These are phyloP conservation scores for Elsinoe perseae DNA, from an alignment of 2,329 filamentous ascomycete species.

Conservation along the genomic window DNA sequence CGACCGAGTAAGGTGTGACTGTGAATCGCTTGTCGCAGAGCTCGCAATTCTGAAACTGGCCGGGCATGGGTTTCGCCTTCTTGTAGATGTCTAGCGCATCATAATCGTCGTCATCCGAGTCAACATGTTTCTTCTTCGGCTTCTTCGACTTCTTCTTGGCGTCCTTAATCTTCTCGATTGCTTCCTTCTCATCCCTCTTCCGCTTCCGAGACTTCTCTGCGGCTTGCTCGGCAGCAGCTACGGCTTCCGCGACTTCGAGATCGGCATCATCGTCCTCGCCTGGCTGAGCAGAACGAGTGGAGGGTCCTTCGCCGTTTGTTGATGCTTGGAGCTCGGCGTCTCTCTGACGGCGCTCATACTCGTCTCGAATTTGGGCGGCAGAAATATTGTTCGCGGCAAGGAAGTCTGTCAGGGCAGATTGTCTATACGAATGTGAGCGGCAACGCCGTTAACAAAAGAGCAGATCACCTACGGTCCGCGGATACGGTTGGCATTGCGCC, in stretches of 20 bases:
- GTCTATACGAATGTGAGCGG: no score
- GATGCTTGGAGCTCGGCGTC: constrained; percentile 39
- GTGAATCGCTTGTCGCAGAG: constrained; percentile 82
- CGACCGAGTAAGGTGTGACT: constrained; percentile 80
- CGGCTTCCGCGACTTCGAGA: constrained; percentile 36
- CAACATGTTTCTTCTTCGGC: constrained; percentile 38
- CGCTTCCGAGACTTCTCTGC: constrained; percentile 46
- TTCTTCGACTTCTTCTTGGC: constrained; percentile 39
- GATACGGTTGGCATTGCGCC: constrained; percentile 40
- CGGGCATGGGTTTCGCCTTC: constrained; percentile 57
- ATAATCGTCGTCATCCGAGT: constrained; percentile 41
- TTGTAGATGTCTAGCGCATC: constrained; percentile 46
- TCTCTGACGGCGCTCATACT: constrained; percentile 48
- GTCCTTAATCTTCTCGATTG: constrained; percentile 32
- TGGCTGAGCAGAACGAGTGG: constrained; percentile 27
- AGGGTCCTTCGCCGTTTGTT: constrained; percentile 32
- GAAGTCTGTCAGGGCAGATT: constrained; percentile 61
- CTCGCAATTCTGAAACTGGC: constrained; percentile 83
- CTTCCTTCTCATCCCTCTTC: constrained; percentile 45
- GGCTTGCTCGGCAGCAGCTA: constrained; percentile 27
- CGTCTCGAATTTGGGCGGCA: constrained; percentile 53
- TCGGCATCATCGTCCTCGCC: constrained; percentile 26
- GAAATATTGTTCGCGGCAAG: constrained; percentile 67
- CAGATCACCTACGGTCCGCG: constrained; percentile 45
- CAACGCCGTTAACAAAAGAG: constrained; percentile 13